A percentile compares a stretch with the other conserved stretches of the same genome.
Evolutionary conservation across 1,284 basidiomycete species (phyloP).

Genomic region (Moesziomyces antarcticus): DNA sequence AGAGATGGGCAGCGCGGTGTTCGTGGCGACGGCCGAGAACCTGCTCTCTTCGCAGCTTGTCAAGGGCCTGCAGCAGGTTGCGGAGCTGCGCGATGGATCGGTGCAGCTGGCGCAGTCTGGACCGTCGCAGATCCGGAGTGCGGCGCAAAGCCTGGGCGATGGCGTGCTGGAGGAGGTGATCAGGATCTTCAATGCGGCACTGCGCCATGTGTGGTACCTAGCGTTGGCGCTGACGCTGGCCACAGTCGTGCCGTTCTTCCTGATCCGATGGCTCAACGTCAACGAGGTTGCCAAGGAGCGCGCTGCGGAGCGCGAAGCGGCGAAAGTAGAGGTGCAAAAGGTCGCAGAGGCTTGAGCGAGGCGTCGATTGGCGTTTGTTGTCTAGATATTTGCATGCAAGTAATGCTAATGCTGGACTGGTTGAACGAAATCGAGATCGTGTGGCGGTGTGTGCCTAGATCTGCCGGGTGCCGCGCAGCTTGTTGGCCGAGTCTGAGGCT

Average conservation of each 20-base stretch:
- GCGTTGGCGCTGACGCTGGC: conserved; percentile 13
- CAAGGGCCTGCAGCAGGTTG: conserved; percentile 11
- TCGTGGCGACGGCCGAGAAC: conserved; percentile 21
- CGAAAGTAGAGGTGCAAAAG: conserved; percentile 1
- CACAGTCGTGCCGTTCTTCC: conserved; percentile 16
- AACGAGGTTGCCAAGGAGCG: conserved; percentile 16
- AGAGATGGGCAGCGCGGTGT: conserved; percentile 29
- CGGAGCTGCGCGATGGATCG: conserved; percentile 5
- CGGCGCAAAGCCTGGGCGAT: conserved; percentile 7
- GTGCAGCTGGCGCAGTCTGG: conserved; percentile 10
- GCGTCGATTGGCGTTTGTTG: conserved; percentile 17
- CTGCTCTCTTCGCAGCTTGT: conserved; percentile 12
- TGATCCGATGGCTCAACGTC: conserved; percentile 30
- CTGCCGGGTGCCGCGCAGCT: not conserved
- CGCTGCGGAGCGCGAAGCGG: conserved; percentile 6
- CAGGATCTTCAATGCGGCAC: conserved; percentile 14
- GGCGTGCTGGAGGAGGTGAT: conserved; percentile 7
- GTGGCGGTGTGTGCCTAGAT: not conserved
- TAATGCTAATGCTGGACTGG: no score
- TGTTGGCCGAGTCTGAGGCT: conserved; percentile 5
- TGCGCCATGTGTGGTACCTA: conserved; percentile 29
- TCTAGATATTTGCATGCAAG: not conserved
- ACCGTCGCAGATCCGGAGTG: conserved; percentile 13
- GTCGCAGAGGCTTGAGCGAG: conserved; percentile 10
- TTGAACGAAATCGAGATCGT: no score